These are phyloP conservation scores for Protomyces macrosporus DNA, from an alignment of 1,139 yeast genomes.

Conservation along the genomic window DNA sequence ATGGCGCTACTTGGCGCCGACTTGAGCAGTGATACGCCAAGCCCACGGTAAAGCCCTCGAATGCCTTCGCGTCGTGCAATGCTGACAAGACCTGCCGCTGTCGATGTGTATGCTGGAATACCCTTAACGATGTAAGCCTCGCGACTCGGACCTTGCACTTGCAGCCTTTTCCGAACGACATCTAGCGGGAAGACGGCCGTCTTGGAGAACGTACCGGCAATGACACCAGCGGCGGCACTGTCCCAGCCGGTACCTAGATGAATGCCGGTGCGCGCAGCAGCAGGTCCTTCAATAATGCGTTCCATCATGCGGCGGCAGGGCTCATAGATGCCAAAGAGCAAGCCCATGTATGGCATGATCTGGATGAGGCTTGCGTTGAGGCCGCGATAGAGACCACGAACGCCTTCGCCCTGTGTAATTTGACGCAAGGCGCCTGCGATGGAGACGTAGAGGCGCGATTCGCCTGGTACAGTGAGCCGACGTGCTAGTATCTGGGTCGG, in stretches of 20 bases:
- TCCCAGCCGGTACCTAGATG: conserved; percentile 42
- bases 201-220: conserved; percentile 74
- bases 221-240: conserved; percentile 64
- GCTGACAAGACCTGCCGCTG: conserved; percentile 59
- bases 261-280: conserved; percentile 2
- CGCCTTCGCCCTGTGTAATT: conserved; percentile 50
- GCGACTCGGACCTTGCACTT: conserved; percentile 49
- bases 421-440: conserved; percentile 44
- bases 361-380: conserved; percentile 58
- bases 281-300: neutral
- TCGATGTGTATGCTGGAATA: conserved; percentile 33
- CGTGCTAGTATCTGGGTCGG: neutral
- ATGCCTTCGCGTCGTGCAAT: conserved; percentile 59
- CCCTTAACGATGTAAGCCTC: conserved; percentile 9
- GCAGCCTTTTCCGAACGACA: conserved; percentile 70
- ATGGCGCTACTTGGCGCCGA: conserved; percentile 62
- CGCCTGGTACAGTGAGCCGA: conserved; percentile 42
- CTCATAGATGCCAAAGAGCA: conserved; percentile 26
- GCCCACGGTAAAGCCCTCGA: conserved; percentile 63
- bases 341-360: conserved; percentile 53
- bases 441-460: conserved; percentile 44
- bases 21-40: conserved; percentile 58
- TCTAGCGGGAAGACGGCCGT: conserved; percentile 78
- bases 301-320: neutral
- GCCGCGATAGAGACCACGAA: conserved; percentile 59